Percentiles rank a stretch among this genome's conserved stretches.
These are phyloP conservation scores for Colletotrichum sidae DNA, from an alignment of 2,329 filamentous ascomycete genomes.

Conservation along the genomic window DNA sequence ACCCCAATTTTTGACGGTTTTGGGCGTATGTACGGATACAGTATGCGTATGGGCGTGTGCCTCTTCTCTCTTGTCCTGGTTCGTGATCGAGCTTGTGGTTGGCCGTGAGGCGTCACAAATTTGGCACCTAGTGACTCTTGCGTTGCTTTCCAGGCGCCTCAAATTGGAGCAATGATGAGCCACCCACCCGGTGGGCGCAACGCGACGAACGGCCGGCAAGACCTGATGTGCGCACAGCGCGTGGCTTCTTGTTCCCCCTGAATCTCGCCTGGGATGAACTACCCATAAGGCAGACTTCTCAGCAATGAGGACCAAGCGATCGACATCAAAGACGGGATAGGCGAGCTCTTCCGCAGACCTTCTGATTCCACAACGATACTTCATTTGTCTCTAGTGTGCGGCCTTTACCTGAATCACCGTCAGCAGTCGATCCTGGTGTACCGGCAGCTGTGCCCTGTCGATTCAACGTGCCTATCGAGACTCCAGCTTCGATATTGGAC, in stretches of 20 bases:
- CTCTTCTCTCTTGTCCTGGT: not conserved
- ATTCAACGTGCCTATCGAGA: conserved; percentile 3
- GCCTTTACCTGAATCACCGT: not conserved
- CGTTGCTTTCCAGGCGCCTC: not conserved
- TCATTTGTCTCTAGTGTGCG: conserved; percentile 3
- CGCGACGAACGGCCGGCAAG: conserved; percentile 17
- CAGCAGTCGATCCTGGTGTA: not conserved
- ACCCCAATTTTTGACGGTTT: too few species aligned
- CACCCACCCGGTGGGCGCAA: not conserved
- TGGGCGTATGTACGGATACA: too few species aligned
- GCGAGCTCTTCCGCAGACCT: conserved; percentile 12
- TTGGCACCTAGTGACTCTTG: not conserved
- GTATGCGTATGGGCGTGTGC: too few species aligned
- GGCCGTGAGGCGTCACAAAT: not conserved
- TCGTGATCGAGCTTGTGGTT: not conserved
- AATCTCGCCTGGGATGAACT: conserved; percentile 27
- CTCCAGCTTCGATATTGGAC: conserved; percentile 26
- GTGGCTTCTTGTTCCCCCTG: conserved; percentile 5
- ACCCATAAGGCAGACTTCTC: conserved; percentile 15
- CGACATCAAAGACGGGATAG: conserved; percentile 12
- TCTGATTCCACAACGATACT: conserved; percentile 11
- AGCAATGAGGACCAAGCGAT: conserved; percentile 11
- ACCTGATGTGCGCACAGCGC: not conserved
- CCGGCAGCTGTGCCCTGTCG: not conserved
- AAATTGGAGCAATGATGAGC: not conserved